Evolutionary conservation across 2,329 filamentous ascomycete species (phyloP), one percentile per base, ranked within the genome.

Genomic region (Byssochlamys sp.): DNA sequence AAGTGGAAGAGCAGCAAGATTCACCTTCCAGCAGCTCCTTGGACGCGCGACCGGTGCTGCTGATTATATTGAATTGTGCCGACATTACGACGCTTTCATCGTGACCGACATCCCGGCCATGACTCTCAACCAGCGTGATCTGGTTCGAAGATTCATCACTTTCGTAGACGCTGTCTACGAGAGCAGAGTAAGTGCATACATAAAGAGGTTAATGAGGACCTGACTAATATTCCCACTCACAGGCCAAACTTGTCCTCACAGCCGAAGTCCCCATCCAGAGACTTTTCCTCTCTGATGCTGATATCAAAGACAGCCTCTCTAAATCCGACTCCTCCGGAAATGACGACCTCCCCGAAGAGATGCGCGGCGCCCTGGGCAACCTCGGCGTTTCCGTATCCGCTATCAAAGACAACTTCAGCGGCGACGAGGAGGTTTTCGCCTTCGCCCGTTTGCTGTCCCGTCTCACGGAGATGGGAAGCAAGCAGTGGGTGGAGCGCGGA

Each of bases 151-250:
- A 4, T 96, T 99, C 73, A 99, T 99, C 71, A 99, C 92, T 0
- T 96, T 99, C 66, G 90, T 99, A 63, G 94, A 99, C 71, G 92
- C 94, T 4, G 87, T 96, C 3, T 99, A 99, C 69, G 94, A 99
- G 73, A 79, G 76, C 62, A 73, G 80, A 65, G 81, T 83, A 70
- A 59, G 77, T 62, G 24, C 39, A 45, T 28, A 33, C 14, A 51
- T 10, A 50, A 52, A 29, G n/a, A 35, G 27, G 11, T 19, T 28
- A 10, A 12, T 12, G 28, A 52, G 7, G 29, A 31, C 7, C 7
- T 31, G 25, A 39, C 55, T 39, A 5, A 55, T 53, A 45, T n/a
- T 57, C 14, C 54, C 48, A 45, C 9, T 80, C 81, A 28, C 83
- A 92, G 73, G 91, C 91, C n/a, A 97, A 96, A 75, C 82, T 99